Base-by-base conservation (phyloP, 768 basidiomycete genomes). In the Hemileccinum impolitum region DNA sequence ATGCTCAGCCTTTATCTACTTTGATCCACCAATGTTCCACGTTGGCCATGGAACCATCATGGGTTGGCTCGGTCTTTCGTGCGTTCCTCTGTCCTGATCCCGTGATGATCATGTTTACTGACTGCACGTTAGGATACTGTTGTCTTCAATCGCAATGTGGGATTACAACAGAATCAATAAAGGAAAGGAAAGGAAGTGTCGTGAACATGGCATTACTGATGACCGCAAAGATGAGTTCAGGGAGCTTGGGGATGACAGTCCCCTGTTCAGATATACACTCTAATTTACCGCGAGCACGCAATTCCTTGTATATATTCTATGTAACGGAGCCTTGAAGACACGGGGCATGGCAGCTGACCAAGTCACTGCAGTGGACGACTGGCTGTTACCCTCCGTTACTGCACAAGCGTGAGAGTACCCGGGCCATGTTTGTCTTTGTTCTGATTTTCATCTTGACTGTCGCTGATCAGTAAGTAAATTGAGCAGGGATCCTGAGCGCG, bases 161-260 rank as follows among this genome's bases (percentile, higher is more conserved):
- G 64, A 70, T 43, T 79, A 74, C 53, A 61, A 61, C 3, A 57
- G 72, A 36, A 59, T 78, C 12, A 81, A 80, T 58, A 72, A 72
- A 53, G 53, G 61, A 43, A 79, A 77, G 47, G 70, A 72, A 41
- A 71, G 63, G 6, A 56, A 58, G 7, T 80, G 78, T 47, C 58
- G 56, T 5, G 64, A 63, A 3, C 69, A 75, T 39, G 68, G 69
- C 1, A 75, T 81, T 37, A 65, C 68, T n/a, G 60, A 65, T 8
- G 67, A 60, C 37, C 62, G 65, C 30, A 60, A 58, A 39, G 65
- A 64, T 15, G 70, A 75, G 35, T 79, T 74, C 52, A 61, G 52
- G 25, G 67, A 76, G 6, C 61, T 78, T 58, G 79, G 76, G 2
- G 75, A 75, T 55, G 68, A 71, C 34, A 77, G 74, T 39, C 79